These are phyloP conservation scores for Pittosporum tobira DNA, from an alignment of 129 eudicot genomes.

Conservation along the genomic window DNA sequence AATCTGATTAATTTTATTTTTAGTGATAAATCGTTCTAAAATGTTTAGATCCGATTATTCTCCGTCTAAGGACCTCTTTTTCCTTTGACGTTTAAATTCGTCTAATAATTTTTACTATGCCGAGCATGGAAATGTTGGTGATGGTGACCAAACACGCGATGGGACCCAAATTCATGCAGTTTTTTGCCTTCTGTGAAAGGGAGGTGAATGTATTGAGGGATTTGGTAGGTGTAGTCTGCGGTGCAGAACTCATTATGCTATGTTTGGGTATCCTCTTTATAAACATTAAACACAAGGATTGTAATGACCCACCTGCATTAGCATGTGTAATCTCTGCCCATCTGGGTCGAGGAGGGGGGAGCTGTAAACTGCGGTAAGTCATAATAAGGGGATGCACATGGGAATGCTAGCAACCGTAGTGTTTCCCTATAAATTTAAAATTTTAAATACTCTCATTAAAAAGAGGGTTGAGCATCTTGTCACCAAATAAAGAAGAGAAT, in stretches of 20 bases:
- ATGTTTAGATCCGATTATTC: too few relatives aligned
- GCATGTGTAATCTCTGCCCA: slow-evolving; percentile 6
- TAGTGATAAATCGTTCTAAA: too few relatives aligned
- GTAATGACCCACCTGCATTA: slow-evolving; percentile 9
- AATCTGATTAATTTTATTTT: too few relatives aligned
- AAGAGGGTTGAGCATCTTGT: too few relatives aligned
- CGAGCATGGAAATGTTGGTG: too few relatives aligned
- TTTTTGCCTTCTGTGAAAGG: background rate
- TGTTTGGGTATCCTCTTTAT: slow-evolving; percentile 6
- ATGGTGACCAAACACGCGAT: too few relatives aligned
- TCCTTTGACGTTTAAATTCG: too few relatives aligned
- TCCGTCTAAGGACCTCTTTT: too few relatives aligned
- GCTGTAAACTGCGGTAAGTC: background rate
- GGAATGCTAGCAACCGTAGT: background rate
- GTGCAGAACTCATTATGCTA: slow-evolving; percentile 4
- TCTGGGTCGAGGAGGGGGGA: background rate
- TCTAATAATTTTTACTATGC: too few relatives aligned
- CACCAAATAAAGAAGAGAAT: too few relatives aligned
- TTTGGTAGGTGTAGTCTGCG: slow-evolving; percentile 1
- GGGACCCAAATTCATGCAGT: too few relatives aligned
- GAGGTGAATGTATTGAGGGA: background rate
- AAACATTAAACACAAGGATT: slow-evolving; percentile 1
- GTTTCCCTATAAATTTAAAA: background rate
- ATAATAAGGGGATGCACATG: slow-evolving; percentile 9
- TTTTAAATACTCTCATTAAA: background rate